These are phyloP conservation scores for Cladophialophora bantiana DNA, from an alignment of 2,329 filamentous ascomycete species.

Conservation along the genomic window DNA sequence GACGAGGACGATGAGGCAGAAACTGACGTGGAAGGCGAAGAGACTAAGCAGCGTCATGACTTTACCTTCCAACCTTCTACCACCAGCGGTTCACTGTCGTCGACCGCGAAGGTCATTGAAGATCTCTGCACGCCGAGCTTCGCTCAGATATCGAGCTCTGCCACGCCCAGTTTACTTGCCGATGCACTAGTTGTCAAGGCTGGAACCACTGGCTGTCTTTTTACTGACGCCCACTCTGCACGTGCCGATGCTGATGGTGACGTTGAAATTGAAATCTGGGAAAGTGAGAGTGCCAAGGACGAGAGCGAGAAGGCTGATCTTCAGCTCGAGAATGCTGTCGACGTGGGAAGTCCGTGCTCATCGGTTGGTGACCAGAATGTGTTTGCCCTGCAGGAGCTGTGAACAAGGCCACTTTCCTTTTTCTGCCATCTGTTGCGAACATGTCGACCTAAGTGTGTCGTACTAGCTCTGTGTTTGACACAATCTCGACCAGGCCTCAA, in stretches of 20 bases:
- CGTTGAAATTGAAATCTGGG: conserved; percentile 69
- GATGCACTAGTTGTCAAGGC: background rate
- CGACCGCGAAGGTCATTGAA: conserved; percentile 29
- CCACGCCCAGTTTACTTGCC: conserved; percentile 7
- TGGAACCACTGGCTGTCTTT: background rate
- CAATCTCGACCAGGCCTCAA: background rate
- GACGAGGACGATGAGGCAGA: conserved; percentile 59
- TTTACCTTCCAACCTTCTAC: conserved; percentile 31
- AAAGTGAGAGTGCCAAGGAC: conserved; percentile 70
- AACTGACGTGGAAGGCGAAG: conserved; percentile 42
- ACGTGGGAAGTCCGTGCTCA: conserved; percentile 11
- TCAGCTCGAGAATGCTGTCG: conserved; percentile 9
- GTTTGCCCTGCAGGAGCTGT: conserved; percentile 37
- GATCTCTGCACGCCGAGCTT: conserved; percentile 30
- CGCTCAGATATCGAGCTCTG: conserved; percentile 27
- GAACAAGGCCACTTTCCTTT: conserved; percentile 1
- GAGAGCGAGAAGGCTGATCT: conserved; percentile 45
- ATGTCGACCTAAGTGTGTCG: background rate
- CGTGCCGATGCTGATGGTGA: conserved; percentile 18
- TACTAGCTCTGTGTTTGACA: background rate
- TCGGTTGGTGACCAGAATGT: conserved; percentile 32
- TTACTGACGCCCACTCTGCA: background rate
- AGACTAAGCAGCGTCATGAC: conserved; percentile 42
- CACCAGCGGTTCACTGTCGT: conserved; percentile 4
- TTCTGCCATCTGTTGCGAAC: background rate